A percentile compares a stretch with the other conserved stretches of the same genome.
phyloP scores from a whole-genome alignment of 1,139 yeast species.

The Hansenula anomala region DNA sequence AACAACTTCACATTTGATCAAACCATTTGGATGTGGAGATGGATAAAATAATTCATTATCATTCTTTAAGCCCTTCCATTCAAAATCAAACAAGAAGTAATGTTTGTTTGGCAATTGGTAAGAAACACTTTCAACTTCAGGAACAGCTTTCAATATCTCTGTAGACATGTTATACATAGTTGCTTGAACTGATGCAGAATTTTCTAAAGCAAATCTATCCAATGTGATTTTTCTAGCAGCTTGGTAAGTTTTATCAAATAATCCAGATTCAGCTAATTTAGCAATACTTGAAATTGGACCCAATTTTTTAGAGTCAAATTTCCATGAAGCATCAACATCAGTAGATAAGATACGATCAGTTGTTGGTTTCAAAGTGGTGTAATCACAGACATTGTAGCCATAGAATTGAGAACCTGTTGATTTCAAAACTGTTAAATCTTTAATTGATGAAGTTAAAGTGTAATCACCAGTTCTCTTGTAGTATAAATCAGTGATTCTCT shows the following conservation, averaged over 20 bases:
- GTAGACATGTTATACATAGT: conserved; percentile 91
- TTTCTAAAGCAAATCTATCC: conserved; percentile 75
- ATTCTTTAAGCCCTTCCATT: conserved; percentile 79
- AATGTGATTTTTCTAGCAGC: conserved; percentile 66
- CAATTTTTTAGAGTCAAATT: conserved; percentile 49
- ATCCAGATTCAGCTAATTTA: conserved; percentile 51
- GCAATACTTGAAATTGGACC: conserved; percentile 47
- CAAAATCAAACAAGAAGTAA: conserved; percentile 71
- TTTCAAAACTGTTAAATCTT: conserved; percentile 82
- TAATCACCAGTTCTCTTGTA: conserved; percentile 45
- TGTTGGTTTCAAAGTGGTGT: conserved; percentile 81
- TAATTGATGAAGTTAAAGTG: conserved; percentile 62
- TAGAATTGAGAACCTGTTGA: conserved; percentile 94
- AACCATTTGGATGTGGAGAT: conserved; percentile 87
- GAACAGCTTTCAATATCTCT: conserved; percentile 56
- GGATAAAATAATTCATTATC: conserved; percentile 86
- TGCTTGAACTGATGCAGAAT: conserved; percentile 90
- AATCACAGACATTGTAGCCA: conserved; percentile 81
- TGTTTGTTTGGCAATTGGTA: conserved; percentile 88
- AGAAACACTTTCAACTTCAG: conserved; percentile 56
- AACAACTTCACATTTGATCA: conserved; percentile 80
- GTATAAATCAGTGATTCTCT: conserved; percentile 55
- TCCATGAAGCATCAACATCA: conserved; percentile 76
- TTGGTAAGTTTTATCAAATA: conserved; percentile 58
- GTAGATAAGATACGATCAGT: conserved; percentile 83